Base-by-base conservation (phyloP, 306 rosid genomes). In the Lagenaria siceraria region DNA sequence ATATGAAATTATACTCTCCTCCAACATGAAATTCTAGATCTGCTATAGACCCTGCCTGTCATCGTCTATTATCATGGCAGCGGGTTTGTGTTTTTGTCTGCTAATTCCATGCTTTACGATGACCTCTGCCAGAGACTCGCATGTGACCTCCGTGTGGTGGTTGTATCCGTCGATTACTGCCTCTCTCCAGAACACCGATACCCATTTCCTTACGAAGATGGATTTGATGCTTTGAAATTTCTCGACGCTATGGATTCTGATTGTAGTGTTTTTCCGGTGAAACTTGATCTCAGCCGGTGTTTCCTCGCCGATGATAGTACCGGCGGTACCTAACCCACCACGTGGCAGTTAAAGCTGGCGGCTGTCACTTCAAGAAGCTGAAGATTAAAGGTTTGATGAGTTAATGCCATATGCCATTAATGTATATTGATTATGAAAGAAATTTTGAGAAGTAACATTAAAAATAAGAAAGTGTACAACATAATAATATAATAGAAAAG, bases 141-240 rank as follows among this genome's bases (percentile, higher is more conserved):
- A 19, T 84, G 73, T 0, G 14, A 11, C 5, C 8, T 87, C 69
- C 83, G 85, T 0, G 87, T 88, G 22, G 53, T 91, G 3, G 77
- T 90, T 0, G 78, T 89, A 62, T 90, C 91, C 10, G 88, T 90
- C 49, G 87, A 88, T 71, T 93, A 93, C 81, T 89, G 98, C 36
- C 93, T 81, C 74, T 10, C 80, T 4, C 97, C 96, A 7, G 97
- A 93, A 78, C 69, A 87, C 42, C 80, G 84, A 0, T 87, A 36
- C 62, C 97, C 98, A 0, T 68, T 68, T 22, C 97, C 79, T 6
- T 90, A 87, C 80, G 91, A 90, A 27, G 97, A 93, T 75, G 95
- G 98, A 1, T 86, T 88, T 58, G 85, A 83, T 68, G 87, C 82
- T 11, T 54, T 90, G 11, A 24, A 69, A 1, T 87, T 74, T 51